These are phyloP conservation scores for Coniochaeta sp. DNA, from an alignment of 2,329 filamentous ascomycete genomes.

Conservation along the genomic window DNA sequence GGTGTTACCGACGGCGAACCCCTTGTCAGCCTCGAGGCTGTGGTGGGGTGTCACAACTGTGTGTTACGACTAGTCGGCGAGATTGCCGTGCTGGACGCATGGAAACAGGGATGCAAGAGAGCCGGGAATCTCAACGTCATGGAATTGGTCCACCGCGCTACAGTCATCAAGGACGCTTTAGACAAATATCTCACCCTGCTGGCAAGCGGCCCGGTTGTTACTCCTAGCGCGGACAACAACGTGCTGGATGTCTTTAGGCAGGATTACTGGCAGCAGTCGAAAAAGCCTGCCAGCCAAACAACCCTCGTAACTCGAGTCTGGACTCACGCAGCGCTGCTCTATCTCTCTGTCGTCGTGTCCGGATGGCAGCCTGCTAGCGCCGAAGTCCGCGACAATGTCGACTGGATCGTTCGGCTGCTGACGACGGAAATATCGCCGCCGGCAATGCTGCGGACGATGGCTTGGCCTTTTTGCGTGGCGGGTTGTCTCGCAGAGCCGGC, in stretches of 20 bases:
- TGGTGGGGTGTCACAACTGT: slow-evolving; percentile 51
- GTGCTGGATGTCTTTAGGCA: not conserved
- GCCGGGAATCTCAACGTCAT: slow-evolving; percentile 34
- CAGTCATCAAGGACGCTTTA: slow-evolving; percentile 29
- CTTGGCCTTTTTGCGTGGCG: slow-evolving; percentile 27
- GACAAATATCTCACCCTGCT: slow-evolving; percentile 22
- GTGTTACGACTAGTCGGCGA: slow-evolving; percentile 44
- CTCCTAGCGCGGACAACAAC: not conserved
- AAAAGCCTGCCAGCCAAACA: not conserved
- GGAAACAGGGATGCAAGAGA: slow-evolving; percentile 41
- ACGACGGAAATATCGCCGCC: slow-evolving; percentile 20
- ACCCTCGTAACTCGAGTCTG: slow-evolving; percentile 26
- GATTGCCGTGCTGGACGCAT: slow-evolving; percentile 43
- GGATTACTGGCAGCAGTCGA: not conserved
- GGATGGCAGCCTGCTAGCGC: slow-evolving; percentile 41
- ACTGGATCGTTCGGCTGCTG: slow-evolving; percentile 20
- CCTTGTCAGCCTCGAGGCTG: slow-evolving; percentile 37
- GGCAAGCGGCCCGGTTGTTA: slow-evolving; percentile 4
- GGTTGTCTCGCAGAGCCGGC: slow-evolving; percentile 27
- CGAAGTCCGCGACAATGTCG: slow-evolving; percentile 27
- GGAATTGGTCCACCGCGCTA: slow-evolving; percentile 37
- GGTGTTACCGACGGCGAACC: slow-evolving; percentile 10
- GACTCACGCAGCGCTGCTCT: slow-evolving; percentile 38
- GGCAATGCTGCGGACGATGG: slow-evolving; percentile 20
- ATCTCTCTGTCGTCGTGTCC: slow-evolving; percentile 38